These are phyloP conservation scores for Penicillium riverlandense DNA, from an alignment of 495 filamentous ascomycete genomes.

Conservation along the genomic window DNA sequence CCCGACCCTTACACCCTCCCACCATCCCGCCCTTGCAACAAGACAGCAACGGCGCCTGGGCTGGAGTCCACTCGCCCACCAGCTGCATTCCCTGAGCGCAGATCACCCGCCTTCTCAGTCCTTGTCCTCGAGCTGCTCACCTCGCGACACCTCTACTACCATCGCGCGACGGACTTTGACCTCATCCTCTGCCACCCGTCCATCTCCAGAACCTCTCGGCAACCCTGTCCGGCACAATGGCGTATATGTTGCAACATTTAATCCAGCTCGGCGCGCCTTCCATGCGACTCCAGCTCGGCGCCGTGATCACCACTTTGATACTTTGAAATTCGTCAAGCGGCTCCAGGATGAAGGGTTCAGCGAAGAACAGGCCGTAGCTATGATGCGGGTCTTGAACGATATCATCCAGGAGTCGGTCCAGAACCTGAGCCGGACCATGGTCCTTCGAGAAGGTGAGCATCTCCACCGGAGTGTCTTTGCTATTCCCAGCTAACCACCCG, in stretches of 20 bases:
- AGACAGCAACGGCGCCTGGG: slow-evolving; percentile 15
- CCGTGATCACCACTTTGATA: slow-evolving; percentile 96
- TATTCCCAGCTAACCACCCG: not conserved
- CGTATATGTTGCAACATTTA: slow-evolving; percentile 38
- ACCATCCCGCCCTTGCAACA: slow-evolving; percentile 21
- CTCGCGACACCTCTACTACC: slow-evolving; percentile 1
- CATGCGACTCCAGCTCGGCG: slow-evolving; percentile 53
- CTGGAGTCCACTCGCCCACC: slow-evolving; percentile 17
- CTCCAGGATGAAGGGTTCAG: slow-evolving; percentile 89
- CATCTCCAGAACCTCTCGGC: slow-evolving; percentile 11
- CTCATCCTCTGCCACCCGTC: slow-evolving; percentile 3
- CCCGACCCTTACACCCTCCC: slow-evolving; percentile 22
- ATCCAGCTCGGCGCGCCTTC: slow-evolving; percentile 50
- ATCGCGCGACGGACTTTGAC: slow-evolving; percentile 12
- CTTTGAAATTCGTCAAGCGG: slow-evolving; percentile 90
- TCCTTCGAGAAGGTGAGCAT: slow-evolving; percentile 71
- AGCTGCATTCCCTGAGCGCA: slow-evolving; percentile 10
- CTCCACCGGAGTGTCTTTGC: no score
- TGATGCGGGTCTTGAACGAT: slow-evolving; percentile 96
- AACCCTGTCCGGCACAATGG: slow-evolving; percentile 39
- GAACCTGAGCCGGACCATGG: slow-evolving; percentile 97
- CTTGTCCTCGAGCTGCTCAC: slow-evolving; percentile 9
- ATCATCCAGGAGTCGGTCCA: slow-evolving; percentile 98
- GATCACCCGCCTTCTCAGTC: slow-evolving; percentile 2
- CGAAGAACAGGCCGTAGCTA: slow-evolving; percentile 87